Conservation (phyloP, 176 grass and related monocot genomes). For the Avena sativa region DNA sequence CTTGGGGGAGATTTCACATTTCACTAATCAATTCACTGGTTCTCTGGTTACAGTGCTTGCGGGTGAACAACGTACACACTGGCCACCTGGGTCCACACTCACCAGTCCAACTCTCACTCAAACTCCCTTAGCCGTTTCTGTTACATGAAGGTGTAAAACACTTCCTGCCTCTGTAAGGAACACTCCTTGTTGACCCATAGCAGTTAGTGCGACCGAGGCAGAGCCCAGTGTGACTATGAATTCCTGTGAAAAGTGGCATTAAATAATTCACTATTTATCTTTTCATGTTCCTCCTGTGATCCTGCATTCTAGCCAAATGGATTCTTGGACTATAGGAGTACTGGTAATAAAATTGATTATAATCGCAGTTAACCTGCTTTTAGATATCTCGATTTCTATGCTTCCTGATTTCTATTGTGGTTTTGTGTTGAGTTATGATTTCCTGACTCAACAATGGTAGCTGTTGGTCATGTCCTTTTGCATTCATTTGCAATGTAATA, state of each 20-base stretch:
- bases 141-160: no score
- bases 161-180: neutral
- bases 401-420: neutral
- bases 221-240: neutral
- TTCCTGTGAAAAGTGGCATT: neutral
- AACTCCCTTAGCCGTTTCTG: no score
- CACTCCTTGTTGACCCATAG: neutral
- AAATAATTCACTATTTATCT: neutral
- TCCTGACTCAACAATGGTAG: neutral
- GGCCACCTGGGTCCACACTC: neutral
- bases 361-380: constrained; percentile 9
- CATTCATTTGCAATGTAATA: neutral
- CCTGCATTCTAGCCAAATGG: neutral
- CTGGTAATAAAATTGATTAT: neutral
- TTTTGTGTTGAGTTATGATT: neutral
- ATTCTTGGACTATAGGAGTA: neutral
- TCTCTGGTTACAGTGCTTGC: neutral
- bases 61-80: neutral
- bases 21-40: neutral
- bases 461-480: neutral
- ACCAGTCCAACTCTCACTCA: neutral
- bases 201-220: neutral
- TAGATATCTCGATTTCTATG: neutral
- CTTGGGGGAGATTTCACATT: neutral
- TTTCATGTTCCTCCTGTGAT: neutral